These are phyloP conservation scores for Boletus pseudopeckii DNA, from an alignment of 768 basidiomycete genomes.

Conservation along the genomic window DNA sequence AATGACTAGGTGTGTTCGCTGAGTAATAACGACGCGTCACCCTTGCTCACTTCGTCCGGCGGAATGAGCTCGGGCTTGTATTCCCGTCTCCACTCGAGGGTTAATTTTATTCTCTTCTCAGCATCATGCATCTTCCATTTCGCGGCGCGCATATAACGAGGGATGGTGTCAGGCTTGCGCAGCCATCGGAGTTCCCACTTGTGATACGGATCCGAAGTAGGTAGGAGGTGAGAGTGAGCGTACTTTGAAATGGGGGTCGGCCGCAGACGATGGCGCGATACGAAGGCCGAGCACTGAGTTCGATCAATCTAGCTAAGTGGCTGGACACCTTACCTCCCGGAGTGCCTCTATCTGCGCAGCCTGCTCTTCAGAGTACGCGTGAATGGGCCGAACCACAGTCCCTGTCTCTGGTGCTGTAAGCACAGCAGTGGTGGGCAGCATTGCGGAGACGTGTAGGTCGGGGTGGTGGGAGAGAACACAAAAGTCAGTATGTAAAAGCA, in stretches of 20 bases:
- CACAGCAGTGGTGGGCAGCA: conserved; percentile 45
- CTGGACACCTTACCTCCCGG: conserved; percentile 46
- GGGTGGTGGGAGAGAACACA: neutral
- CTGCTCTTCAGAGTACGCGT: conserved; percentile 65
- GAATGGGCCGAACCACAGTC: conserved; percentile 50
- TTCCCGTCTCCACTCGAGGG: conserved; percentile 81
- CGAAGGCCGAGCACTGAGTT: neutral
- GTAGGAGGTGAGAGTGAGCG: conserved; percentile 59
- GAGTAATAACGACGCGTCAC: conserved; percentile 1
- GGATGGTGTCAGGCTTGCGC: conserved; percentile 55
- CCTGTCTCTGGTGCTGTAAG: conserved; percentile 54
- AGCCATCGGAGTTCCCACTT: conserved; percentile 81
- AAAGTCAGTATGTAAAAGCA: neutral
- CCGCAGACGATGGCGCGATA: neutral
- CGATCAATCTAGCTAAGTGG: neutral
- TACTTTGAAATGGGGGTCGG: conserved; percentile 43
- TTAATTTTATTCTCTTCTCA: conserved; percentile 72
- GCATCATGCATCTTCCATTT: conserved; percentile 81
- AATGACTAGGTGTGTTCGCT: neutral
- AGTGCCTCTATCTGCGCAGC: conserved; percentile 54
- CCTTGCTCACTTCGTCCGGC: conserved; percentile 58
- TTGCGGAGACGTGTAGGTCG: conserved; percentile 10
- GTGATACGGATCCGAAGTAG: conserved; percentile 65
- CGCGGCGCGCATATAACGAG: conserved; percentile 79
- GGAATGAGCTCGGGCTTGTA: conserved; percentile 81